A percentile compares a stretch with the other conserved stretches of the same genome.
Conservation (phyloP, 768 basidiomycete species). For the Agrocybe praecox region DNA sequence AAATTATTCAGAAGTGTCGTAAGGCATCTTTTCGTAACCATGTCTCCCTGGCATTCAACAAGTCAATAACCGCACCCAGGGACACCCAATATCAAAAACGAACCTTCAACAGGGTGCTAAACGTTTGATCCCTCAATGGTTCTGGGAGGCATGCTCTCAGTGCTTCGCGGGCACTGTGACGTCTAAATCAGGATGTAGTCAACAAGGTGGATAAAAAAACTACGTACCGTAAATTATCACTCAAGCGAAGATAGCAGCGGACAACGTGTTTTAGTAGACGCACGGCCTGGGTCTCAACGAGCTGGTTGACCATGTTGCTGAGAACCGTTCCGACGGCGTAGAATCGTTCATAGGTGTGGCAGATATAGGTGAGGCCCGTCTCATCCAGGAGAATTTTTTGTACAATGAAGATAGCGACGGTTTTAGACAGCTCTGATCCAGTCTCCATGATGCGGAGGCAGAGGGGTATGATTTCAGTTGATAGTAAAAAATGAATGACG, state of each 20-base stretch:
- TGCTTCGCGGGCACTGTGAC: conserved; percentile 86
- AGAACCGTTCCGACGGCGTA: conserved; percentile 98
- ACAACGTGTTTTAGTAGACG: conserved; percentile 97
- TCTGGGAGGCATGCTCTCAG: conserved; percentile 95
- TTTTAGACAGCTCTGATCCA: conserved; percentile 97
- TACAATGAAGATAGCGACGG: conserved; percentile 99
- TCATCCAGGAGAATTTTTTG: conserved; percentile 98
- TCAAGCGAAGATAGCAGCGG: conserved; percentile 92
- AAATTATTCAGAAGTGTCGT: conserved; percentile 90
- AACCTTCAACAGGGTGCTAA: conserved; percentile 88
- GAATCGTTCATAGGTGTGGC: conserved; percentile 99
- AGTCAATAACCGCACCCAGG: not conserved
- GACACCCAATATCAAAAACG: no score
- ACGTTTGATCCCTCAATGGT: conserved; percentile 92
- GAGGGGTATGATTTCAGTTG: conserved; percentile 98
- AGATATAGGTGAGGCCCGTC: conserved; percentile 97
- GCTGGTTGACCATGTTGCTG: conserved; percentile 97
- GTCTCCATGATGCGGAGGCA: conserved; percentile 99
- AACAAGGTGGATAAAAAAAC: conserved; percentile 3
- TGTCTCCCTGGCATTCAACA: conserved; percentile 73
- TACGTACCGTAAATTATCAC: conserved; percentile 90
- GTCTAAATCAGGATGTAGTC: conserved; percentile 9
- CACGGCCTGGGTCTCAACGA: conserved; percentile 98
- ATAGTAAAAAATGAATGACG: conserved; percentile 98
- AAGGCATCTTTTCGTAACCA: conserved; percentile 96